Conservation (phyloP, 2,329 filamentous ascomycete species). For the Aspergillus sp. region DNA sequence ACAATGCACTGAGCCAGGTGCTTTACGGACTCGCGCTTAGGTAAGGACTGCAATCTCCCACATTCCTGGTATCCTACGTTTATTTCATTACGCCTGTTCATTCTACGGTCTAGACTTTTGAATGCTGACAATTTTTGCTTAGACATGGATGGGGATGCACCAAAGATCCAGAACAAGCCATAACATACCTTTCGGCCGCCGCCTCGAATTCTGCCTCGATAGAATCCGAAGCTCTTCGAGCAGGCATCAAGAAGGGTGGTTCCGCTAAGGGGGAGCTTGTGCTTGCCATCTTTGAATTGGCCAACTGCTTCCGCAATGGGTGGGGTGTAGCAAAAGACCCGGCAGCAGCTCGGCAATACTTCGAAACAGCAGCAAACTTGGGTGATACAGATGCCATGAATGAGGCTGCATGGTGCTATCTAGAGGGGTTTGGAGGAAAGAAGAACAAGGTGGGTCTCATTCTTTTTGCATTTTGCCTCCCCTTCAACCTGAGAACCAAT, state of each 20-base stretch:
- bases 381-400: slow-evolving; percentile 98
- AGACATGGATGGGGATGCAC: slow-evolving; percentile 92
- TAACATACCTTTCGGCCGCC: slow-evolving; percentile 80
- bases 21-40: slow-evolving; percentile 87
- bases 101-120: too few species aligned
- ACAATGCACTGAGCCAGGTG: slow-evolving; percentile 92
- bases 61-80: too few species aligned
- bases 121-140: slow-evolving; percentile 12
- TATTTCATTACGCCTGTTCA: too few species aligned
- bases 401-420: slow-evolving; percentile 90
- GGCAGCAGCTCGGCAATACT: slow-evolving; percentile 82
- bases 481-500: too few species aligned
- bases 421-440: slow-evolving; percentile 93
- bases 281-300: slow-evolving; percentile 89
- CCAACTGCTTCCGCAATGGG: slow-evolving; percentile 74
- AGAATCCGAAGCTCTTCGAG: slow-evolving; percentile 77
- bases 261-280: slow-evolving; percentile 94
- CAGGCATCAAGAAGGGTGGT: slow-evolving; percentile 88
- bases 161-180: slow-evolving; percentile 66
- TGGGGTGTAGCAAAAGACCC: slow-evolving; percentile 89
- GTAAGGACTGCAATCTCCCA: slow-evolving; percentile 37
- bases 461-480: background rate
- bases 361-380: slow-evolving; percentile 93
- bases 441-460: slow-evolving; percentile 85
- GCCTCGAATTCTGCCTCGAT: slow-evolving; percentile 85